Conservation (phyloP, 768 basidiomycete species). For the Russula sp. region DNA sequence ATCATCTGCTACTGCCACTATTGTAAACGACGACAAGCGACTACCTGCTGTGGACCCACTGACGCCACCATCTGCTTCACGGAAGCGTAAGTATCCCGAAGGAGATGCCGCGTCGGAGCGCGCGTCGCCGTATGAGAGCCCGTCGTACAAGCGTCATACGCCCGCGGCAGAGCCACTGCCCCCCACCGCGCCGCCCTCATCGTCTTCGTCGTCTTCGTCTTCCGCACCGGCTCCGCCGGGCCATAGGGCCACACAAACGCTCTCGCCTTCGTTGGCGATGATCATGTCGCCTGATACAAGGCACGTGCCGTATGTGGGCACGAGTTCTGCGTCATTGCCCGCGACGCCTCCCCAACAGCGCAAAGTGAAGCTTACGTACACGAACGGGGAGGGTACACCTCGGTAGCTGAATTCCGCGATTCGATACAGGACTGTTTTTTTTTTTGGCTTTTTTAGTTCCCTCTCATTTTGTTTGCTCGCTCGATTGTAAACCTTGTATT, state of each 20-base stretch:
- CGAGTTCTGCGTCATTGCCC: conserved; percentile 9
- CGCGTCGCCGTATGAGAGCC: conserved; percentile 16
- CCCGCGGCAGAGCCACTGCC: conserved; percentile 22
- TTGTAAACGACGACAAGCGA: conserved; percentile 1
- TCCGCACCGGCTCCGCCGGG: conserved; percentile 26
- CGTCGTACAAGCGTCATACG: conserved; percentile 22
- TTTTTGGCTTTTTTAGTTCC: background rate
- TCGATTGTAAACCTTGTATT: conserved; percentile 3
- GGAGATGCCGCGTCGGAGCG: conserved; percentile 17
- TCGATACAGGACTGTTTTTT: background rate
- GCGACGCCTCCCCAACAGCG: conserved; percentile 24
- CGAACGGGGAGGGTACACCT: conserved; percentile 17
- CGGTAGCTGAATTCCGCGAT: background rate
- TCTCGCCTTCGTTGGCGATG: conserved; percentile 60
- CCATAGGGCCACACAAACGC: conserved; percentile 36
- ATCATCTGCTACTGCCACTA: background rate
- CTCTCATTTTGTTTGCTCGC: background rate
- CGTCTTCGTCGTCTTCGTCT: conserved; percentile 3
- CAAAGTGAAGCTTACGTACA: conserved; percentile 22
- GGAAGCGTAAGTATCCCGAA: conserved; percentile 35
- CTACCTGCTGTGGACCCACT: conserved; percentile 8
- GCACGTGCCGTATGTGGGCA: conserved; percentile 26
- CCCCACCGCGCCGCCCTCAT: background rate
- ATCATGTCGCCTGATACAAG: conserved; percentile 47
- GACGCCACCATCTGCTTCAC: conserved; percentile 25